Conservation (phyloP, 2,329 filamentous ascomycete species). For the Hypoxylon sp. region DNA sequence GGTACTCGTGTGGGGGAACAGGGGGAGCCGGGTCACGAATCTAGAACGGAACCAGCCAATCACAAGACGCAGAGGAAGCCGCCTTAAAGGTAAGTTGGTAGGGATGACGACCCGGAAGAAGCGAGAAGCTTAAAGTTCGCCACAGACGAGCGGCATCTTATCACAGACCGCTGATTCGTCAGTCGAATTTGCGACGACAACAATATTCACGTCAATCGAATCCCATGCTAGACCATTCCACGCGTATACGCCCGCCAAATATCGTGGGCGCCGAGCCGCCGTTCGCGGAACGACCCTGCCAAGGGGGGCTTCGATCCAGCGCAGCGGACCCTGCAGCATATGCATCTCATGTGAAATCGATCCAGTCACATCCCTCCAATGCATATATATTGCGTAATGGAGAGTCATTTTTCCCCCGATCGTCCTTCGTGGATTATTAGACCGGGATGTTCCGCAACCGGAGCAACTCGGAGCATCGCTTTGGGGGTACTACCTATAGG, state of each 20-base stretch:
- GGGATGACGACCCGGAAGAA: constrained; percentile 33
- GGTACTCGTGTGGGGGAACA: constrained; percentile 38
- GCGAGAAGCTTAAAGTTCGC: constrained; percentile 37
- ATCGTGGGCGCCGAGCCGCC: constrained; percentile 21
- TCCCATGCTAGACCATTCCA: constrained; percentile 10
- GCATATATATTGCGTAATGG: constrained; percentile 41
- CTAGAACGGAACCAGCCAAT: constrained; percentile 29
- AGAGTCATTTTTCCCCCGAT: constrained; percentile 19
- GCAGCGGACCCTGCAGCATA: constrained; percentile 37
- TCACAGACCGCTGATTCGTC: constrained; percentile 40
- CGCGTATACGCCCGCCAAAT: constrained; percentile 15
- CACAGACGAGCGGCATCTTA: constrained; percentile 41
- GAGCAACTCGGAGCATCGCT: constrained; percentile 20
- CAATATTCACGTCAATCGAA: constrained; percentile 43
- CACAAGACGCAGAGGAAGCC: constrained; percentile 1
- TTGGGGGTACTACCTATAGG: too few relatives aligned
- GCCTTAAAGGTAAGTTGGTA: constrained; percentile 32
- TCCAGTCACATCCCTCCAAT: constrained; percentile 24
- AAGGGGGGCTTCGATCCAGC: constrained; percentile 28
- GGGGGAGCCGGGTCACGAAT: constrained; percentile 34
- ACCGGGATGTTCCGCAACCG: constrained; percentile 35
- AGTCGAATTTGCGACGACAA: constrained; percentile 40
- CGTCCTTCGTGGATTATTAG: constrained; percentile 15
- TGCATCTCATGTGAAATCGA: constrained; percentile 25
- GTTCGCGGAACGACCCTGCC: constrained; percentile 40